phyloP scores from a whole-genome alignment of 495 filamentous ascomycete genomes.

The Haplographium delicatum region DNA sequence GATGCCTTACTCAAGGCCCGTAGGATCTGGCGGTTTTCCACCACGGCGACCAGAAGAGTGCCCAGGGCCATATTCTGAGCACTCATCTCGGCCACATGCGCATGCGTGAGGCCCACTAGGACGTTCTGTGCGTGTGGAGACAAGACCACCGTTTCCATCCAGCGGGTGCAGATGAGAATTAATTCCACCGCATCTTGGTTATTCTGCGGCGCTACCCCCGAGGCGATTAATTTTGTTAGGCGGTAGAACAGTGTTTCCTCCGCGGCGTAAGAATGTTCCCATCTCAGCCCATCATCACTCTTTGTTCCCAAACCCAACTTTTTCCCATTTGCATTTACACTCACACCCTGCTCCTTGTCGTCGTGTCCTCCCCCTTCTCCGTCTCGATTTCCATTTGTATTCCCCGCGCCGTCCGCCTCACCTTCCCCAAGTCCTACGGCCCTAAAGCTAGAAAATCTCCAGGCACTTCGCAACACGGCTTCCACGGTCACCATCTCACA shows the following conservation, averaged over 20 bases:
- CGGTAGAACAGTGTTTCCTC: conserved; percentile 50
- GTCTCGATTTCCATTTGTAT: background rate
- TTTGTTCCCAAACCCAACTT: conserved; percentile 9
- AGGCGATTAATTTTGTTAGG: conserved; percentile 39
- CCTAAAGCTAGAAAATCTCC: conserved; percentile 53
- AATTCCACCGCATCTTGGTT: conserved; percentile 25
- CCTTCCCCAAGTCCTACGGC: conserved; percentile 1
- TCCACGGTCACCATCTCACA: conserved; percentile 44
- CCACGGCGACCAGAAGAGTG: conserved; percentile 40
- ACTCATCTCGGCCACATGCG: conserved; percentile 30
- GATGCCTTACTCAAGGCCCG: conserved; percentile 36
- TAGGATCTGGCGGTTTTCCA: conserved; percentile 45
- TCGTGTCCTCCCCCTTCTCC: background rate
- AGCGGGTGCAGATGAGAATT: conserved; percentile 27
- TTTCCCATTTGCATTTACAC: background rate
- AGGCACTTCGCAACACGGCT: conserved; percentile 52
- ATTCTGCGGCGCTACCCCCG: conserved; percentile 29
- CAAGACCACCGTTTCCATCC: conserved; percentile 33
- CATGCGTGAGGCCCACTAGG: conserved; percentile 33
- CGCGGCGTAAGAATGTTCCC: conserved; percentile 40
- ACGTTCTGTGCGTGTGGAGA: conserved; percentile 25
- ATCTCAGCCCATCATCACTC: conserved; percentile 31
- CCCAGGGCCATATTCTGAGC: conserved; percentile 48
- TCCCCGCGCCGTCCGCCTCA: conserved; percentile 10
- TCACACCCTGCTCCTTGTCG: too few relatives aligned